These are phyloP conservation scores for Pycnococcus provasolii DNA, from an alignment of 139 green algal species.

Conservation along the genomic window DNA sequence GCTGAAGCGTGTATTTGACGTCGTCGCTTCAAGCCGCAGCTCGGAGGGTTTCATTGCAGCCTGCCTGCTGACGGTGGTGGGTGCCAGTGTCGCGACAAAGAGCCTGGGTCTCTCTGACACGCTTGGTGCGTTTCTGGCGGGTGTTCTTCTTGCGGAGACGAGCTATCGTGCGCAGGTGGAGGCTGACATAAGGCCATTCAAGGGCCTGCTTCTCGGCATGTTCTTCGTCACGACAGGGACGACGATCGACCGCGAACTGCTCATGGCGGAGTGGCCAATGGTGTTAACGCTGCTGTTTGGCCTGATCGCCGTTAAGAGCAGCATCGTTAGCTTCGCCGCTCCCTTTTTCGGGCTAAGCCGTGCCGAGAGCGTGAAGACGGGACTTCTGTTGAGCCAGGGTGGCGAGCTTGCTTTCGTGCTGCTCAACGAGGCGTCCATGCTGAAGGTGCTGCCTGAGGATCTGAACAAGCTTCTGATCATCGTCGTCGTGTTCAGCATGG, in stretches of 20 bases:
- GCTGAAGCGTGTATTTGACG: constrained; percentile 68
- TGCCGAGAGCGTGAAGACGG: constrained; percentile 64
- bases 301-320: constrained; percentile 74
- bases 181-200: constrained; percentile 81
- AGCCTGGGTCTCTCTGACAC: constrained; percentile 78
- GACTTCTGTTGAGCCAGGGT: constrained; percentile 80
- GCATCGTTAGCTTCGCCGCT: constrained; percentile 58
- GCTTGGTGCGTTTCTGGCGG: constrained; percentile 80
- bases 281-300: constrained; percentile 56
- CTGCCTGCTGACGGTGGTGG: constrained; percentile 81
- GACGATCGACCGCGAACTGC: constrained; percentile 48
- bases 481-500: constrained; percentile 81
- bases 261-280: constrained; percentile 53
- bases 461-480: constrained; percentile 91
- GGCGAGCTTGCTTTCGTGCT: constrained; percentile 98
- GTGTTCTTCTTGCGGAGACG: constrained; percentile 76
- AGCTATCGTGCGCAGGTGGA: constrained; percentile 77
- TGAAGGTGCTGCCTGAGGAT: constrained; percentile 64
- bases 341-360: constrained; percentile 63
- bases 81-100: constrained; percentile 65
- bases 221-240: constrained; percentile 81
- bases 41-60: constrained; percentile 87
- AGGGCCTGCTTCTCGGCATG: constrained; percentile 75
- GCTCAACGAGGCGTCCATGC: constrained; percentile 62
- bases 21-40: constrained; percentile 60